Evolutionary conservation across 2,329 filamentous ascomycete genomes (phyloP).

Genomic region (Talaromyces sp.): DNA sequence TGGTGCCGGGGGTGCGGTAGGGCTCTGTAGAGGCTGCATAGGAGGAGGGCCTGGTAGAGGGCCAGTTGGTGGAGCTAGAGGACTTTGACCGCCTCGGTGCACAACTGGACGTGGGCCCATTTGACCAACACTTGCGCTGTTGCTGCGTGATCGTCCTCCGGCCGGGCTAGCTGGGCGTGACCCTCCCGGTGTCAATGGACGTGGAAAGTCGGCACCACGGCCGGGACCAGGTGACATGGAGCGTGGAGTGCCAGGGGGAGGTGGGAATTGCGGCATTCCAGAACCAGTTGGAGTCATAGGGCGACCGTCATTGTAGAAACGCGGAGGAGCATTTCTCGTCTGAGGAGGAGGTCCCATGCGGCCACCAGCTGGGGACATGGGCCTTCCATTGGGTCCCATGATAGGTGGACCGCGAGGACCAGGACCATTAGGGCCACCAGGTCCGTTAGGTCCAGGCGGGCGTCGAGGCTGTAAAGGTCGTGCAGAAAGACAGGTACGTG

Average conservation of each 20-base stretch:
- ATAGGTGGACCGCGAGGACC: slow-evolving; percentile 18
- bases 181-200: slow-evolving; percentile 31
- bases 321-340: slow-evolving; percentile 20
- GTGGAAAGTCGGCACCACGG: slow-evolving; percentile 13
- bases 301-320: slow-evolving; percentile 29
- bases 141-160: slow-evolving; percentile 25
- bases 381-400: slow-evolving; percentile 24
- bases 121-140: slow-evolving; percentile 47
- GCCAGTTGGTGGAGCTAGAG: slow-evolving; percentile 26
- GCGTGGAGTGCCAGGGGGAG: slow-evolving; percentile 30
- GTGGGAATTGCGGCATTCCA: slow-evolving; percentile 29
- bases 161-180: slow-evolving; percentile 42
- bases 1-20: slow-evolving; percentile 42
- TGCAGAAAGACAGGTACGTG: slow-evolving; percentile 88
- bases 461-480: slow-evolving; percentile 81
- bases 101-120: slow-evolving; percentile 24
- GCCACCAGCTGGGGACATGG: slow-evolving; percentile 46
- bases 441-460: slow-evolving; percentile 40
- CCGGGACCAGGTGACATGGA: slow-evolving; percentile 32
- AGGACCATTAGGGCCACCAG: slow-evolving; percentile 36
- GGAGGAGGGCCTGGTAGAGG: slow-evolving; percentile 18
- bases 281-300: slow-evolving; percentile 32
- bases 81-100: slow-evolving; percentile 27
- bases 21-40: slow-evolving; percentile 19
- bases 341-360: slow-evolving; percentile 24